Evolutionary conservation across 176 grass and related monocot species (phyloP), one percentile per base, ranked within the genome.

Genomic region (Metroxylon sagu): DNA sequence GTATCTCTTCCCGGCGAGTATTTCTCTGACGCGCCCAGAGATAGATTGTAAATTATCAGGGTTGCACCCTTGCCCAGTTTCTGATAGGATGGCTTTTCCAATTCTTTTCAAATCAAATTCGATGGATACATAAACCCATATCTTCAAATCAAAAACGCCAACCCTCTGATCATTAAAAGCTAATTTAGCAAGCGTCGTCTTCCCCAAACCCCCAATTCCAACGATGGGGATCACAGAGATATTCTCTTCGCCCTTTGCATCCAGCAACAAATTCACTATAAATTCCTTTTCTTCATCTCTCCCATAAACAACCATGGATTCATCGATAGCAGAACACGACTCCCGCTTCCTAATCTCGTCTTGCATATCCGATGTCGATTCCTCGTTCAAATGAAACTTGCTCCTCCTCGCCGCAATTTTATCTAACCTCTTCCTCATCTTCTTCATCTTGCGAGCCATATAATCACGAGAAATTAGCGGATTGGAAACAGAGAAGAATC

Each of bases 361-460:
- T 35, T 26, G 64, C 25, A 30, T 18, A 49, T 75, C 26, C 17
- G 52, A 50, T 25, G 25, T 28, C 1, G 16, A 50, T 21, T 53
- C 72, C 27, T 56, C 51, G 35, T 55, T 75, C 4, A 75, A 39
- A 31, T 49, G 16, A 21, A 65, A 75, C 15, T 6, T n/a, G n/a
- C 8, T 75, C 27, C 60, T 52, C 54, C 17, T 10, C 19, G 26
- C 25, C 26, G 52, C 72, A 27, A 75, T 66, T 23, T 66, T 56
- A 10, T 65, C 29, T 55, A 75, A 64, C 58, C 61, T 75, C 35
- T 25, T 49, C 29, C 61, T 75, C 53, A 66, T 56, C 28, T 54
- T 57, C 72, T 75, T 75, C 72, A 74, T 50, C 30, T 63, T 74
- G 1, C 23, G 18, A 53, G 43, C 59, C 25, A 70, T 50, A 30